Conservation (phyloP, 176 grass and related monocot genomes). For the Stipa capillata region DNA sequence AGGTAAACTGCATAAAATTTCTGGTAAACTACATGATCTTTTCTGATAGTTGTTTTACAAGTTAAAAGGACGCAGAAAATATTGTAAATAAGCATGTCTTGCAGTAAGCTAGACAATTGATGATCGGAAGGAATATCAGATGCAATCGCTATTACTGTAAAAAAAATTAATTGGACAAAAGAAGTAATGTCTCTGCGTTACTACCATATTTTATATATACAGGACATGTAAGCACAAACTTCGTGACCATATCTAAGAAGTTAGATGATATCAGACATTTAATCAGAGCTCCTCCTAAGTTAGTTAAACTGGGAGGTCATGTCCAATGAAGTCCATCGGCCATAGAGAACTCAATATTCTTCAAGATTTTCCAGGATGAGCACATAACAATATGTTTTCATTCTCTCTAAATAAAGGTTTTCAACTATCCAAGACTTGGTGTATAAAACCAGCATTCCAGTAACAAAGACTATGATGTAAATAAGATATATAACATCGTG, state of each 20-base stretch:
- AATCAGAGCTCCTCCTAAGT: neutral
- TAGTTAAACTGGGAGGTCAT: neutral
- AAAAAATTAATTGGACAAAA: neutral
- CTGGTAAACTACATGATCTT: neutral
- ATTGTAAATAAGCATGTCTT: neutral
- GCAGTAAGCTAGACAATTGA: neutral
- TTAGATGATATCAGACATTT: neutral
- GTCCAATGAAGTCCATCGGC: neutral
- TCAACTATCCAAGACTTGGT: neutral
- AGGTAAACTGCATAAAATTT: neutral
- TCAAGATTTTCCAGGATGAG: neutral
- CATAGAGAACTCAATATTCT: neutral
- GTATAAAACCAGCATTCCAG: neutral
- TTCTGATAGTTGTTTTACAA: neutral
- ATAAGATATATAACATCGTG: too few species aligned
- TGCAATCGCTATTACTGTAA: neutral
- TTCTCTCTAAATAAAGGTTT: neutral
- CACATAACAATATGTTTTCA: neutral
- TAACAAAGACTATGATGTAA: too few species aligned
- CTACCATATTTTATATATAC: neutral
- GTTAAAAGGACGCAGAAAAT: neutral
- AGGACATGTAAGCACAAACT: neutral
- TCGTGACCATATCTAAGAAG: neutral
- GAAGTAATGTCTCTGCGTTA: neutral
- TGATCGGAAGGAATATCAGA: neutral